Evolutionary conservation across 768 basidiomycete genomes (phyloP).

Genomic region (Pilatotrama ljubarskyi): DNA sequence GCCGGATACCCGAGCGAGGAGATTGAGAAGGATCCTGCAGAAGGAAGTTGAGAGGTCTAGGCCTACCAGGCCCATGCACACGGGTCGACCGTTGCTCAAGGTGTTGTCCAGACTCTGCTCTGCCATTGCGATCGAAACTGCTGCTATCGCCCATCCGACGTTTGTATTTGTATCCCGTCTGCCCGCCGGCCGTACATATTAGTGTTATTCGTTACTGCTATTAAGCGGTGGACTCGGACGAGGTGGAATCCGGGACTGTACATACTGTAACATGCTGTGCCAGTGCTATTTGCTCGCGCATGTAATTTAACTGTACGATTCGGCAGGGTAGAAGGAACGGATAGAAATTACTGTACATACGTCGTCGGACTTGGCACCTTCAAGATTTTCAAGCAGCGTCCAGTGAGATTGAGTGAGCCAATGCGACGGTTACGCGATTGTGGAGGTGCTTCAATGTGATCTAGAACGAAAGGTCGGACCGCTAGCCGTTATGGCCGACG

Average conservation of each 20-base stretch:
- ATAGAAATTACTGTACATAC: not conserved
- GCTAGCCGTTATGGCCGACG: too few species aligned
- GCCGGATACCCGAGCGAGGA: not conserved
- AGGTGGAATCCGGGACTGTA: constrained; percentile 14
- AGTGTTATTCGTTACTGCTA: not conserved
- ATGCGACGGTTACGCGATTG: too few species aligned
- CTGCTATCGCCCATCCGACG: not conserved
- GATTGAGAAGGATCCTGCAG: not conserved
- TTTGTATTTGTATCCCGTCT: not conserved
- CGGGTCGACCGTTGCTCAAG: not conserved
- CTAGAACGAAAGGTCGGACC: too few species aligned
- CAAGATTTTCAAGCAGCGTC: too few species aligned
- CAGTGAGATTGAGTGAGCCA: too few species aligned
- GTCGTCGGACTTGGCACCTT: too few species aligned
- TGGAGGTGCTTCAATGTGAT: too few species aligned
- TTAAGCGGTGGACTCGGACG: not conserved
- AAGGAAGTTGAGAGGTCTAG: not conserved
- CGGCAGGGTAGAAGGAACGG: not conserved
- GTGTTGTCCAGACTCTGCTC: not conserved
- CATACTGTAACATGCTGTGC: not conserved
- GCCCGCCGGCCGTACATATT: too few species aligned
- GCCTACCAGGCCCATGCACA: too few species aligned
- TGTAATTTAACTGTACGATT: constrained; percentile 21
- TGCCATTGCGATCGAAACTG: not conserved
- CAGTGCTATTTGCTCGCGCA: not conserved